A percentile compares a stretch with the other conserved stretches of the same genome.
phyloP scores from a whole-genome alignment of 1,284 basidiomycete species.

The Pseudozyma sp. region DNA sequence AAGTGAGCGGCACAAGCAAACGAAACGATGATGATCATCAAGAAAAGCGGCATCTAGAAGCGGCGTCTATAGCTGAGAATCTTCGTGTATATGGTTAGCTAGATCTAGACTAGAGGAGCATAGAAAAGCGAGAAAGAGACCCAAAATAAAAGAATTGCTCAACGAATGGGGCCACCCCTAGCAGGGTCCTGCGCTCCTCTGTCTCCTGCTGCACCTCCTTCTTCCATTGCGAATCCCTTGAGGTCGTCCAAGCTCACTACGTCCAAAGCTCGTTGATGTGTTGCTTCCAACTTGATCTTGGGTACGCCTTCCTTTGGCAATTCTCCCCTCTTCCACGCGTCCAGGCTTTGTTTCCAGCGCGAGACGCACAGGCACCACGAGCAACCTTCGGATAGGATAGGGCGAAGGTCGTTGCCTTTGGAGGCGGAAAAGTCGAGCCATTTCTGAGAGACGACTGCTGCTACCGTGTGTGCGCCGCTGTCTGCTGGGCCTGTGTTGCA shows the following conservation, averaged over 20 bases:
- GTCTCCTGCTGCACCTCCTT: neutral
- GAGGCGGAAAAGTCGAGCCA: constrained; percentile 54
- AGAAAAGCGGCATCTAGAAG: too few species aligned
- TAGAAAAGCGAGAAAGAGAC: neutral
- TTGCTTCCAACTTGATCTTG: constrained; percentile 51
- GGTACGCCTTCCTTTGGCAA: constrained; percentile 71
- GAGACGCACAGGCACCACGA: constrained; percentile 59
- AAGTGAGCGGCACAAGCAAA: too few species aligned
- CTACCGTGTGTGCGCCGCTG: constrained; percentile 54
- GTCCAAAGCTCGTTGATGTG: constrained; percentile 47
- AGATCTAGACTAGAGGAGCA: neutral
- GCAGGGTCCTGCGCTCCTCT: constrained; percentile 25
- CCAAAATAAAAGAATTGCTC: neutral
- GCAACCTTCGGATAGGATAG: constrained; percentile 52
- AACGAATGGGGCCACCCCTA: constrained; percentile 42
- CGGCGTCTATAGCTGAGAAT: too few species aligned
- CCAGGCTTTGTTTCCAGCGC: constrained; percentile 77
- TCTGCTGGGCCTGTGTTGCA: constrained; percentile 56
- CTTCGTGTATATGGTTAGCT: too few species aligned
- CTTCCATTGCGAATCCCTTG: constrained; percentile 33
- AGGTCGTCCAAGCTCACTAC: constrained; percentile 49
- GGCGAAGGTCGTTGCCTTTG: constrained; percentile 56
- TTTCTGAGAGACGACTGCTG: constrained; percentile 51
- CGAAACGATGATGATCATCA: too few species aligned
- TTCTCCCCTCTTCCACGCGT: constrained; percentile 82